Evolutionary conservation across 305 asterid genomes (phyloP).

Genomic region (Ruellia speciosa): DNA sequence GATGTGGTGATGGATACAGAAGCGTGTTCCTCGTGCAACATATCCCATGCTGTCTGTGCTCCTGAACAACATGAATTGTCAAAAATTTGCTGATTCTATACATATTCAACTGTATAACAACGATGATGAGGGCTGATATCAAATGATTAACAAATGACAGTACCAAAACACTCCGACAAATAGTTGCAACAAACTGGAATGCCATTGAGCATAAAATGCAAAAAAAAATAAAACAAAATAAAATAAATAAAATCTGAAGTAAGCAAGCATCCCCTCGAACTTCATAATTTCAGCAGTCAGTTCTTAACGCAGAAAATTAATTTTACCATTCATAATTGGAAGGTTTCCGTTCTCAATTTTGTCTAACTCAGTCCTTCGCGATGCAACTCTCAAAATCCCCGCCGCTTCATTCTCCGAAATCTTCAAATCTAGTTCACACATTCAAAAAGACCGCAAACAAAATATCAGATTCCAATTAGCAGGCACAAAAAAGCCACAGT

Average conservation of each 20-base stretch:
- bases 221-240: no score
- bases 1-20: constrained; percentile 65
- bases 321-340: constrained; percentile 52
- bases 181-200: no score
- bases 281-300: neutral
- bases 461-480: neutral
- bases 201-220: no score
- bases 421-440: constrained; percentile 43
- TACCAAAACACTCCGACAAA: neutral
- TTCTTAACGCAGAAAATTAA: constrained; percentile 9
- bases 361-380: constrained; percentile 44
- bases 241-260: no score
- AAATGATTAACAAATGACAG: constrained; percentile 3
- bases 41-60: constrained; percentile 94
- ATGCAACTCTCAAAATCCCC: constrained; percentile 50
- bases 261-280: no score
- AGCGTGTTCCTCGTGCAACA: constrained; percentile 74
- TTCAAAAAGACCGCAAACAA: neutral
- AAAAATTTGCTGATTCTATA: constrained; percentile 4
- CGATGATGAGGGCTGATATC: constrained; percentile 2
- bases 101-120: constrained; percentile 8
- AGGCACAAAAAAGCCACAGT: neutral
- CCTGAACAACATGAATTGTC: constrained; percentile 32
- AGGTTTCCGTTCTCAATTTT: constrained; percentile 34
- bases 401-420: constrained; percentile 60